phyloP scores from a whole-genome alignment of 331 rosid species.

The Spiraea crenata region DNA sequence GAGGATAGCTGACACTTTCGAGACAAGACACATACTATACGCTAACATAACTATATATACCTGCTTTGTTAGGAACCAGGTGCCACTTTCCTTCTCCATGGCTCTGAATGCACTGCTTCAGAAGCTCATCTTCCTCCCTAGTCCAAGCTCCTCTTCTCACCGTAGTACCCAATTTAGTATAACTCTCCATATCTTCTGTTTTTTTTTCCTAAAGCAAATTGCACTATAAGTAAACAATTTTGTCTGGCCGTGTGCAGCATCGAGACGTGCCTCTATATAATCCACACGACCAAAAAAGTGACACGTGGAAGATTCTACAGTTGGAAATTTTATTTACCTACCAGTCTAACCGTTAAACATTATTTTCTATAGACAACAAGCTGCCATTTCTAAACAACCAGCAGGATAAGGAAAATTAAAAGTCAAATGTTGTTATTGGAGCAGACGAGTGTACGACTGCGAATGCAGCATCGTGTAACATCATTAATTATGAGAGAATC shows the following conservation, averaged over 20 bases:
- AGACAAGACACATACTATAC: too few relatives aligned
- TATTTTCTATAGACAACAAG: not conserved
- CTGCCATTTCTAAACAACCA: not conserved
- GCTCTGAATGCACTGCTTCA: slow-evolving; percentile 17
- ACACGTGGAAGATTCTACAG: not conserved
- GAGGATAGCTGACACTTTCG: too few relatives aligned
- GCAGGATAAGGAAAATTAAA: too few relatives aligned
- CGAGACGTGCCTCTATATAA: not conserved
- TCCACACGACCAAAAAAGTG: not conserved
- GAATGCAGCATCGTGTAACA: not conserved
- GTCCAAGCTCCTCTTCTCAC: slow-evolving; percentile 40
- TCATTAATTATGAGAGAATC: too few relatives aligned
- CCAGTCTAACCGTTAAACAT: not conserved
- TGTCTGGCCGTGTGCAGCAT: too few relatives aligned
- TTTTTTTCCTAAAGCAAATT: too few relatives aligned
- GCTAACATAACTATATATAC: slow-evolving; percentile 19
- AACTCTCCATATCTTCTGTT: not conserved
- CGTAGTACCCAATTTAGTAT: not conserved
- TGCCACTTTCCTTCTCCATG: slow-evolving; percentile 39
- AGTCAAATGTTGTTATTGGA: not conserved
- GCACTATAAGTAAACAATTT: too few relatives aligned
- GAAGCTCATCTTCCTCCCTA: slow-evolving; percentile 34
- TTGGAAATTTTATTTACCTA: too few relatives aligned
- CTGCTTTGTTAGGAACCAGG: slow-evolving; percentile 42
- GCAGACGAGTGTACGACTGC: not conserved